Base-by-base conservation (phyloP, 2,329 filamentous ascomycete species). In the Arthrobotrys sphaeroides region DNA sequence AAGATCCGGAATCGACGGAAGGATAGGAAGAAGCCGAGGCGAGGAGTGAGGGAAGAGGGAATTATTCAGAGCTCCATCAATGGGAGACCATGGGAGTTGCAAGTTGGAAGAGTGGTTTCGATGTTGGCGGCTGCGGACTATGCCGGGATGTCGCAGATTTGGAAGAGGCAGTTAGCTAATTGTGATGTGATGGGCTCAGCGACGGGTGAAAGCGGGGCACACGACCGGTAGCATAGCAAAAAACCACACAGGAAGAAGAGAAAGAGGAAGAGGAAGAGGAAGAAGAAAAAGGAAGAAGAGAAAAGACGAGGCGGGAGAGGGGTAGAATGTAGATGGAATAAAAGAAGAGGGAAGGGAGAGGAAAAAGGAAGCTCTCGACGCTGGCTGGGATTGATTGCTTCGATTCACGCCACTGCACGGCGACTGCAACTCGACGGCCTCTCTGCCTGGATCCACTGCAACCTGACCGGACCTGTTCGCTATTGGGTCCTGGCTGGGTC, bases 161-260 rank as follows among this genome's bases (percentile, higher is more conserved):
- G 24, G 47, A 55, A 36, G 51, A 42, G 33, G 62, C 49, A 57
- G 40, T 53, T 51, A 67, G 62, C 47, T 47, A 67, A 67, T 67
- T 67, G 62, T 67, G 49, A 67, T 55, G 62, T 33, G 43, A 64
- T 64, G 42, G 24, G 26, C 7, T 43, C 47, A 53, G 47, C 47
- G 47, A 18, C 40, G 20, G 26, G 20, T 16, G 10, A 57, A 62
- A 68, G 70, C 70, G 70, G 70, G 70, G 70, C 61, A 74, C 70
- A 62, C 53, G 70, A 59, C 49, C 6, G 33, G 10, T 0, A 24
- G 26, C 7, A 20, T 13, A 16, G 40, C 13, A 36, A 28, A 33
- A 36, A 18, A 55, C 2, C 33, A 26, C 16, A 47, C 9, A 36
- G 13, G 59, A 24, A 13, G 10, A 18, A 36, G 22, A 68, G 2